phyloP scores from a whole-genome alignment of 2,329 filamentous ascomycete species.

The Epichloe elymi region DNA sequence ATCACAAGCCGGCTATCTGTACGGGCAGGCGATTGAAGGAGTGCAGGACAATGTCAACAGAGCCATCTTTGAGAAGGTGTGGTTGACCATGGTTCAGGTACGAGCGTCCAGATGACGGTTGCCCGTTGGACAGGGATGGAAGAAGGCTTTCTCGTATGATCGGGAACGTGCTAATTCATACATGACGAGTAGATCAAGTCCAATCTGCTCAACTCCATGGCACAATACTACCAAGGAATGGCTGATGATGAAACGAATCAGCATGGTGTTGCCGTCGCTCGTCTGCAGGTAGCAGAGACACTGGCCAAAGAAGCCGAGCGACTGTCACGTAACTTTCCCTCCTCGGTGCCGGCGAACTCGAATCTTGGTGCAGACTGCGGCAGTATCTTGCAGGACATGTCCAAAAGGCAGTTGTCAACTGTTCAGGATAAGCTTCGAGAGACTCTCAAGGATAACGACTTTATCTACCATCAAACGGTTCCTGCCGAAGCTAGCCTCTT shows the following conservation, averaged over 20 bases:
- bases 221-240: slow-evolving; percentile 86
- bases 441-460: slow-evolving; percentile 86
- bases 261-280: slow-evolving; percentile 72
- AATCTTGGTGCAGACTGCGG: slow-evolving; percentile 77
- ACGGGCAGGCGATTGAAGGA: slow-evolving; percentile 76
- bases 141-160: neutral
- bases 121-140: neutral
- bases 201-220: slow-evolving; percentile 68
- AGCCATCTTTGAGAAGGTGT: slow-evolving; percentile 87
- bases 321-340: slow-evolving; percentile 67
- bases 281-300: slow-evolving; percentile 68
- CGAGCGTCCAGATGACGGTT: slow-evolving; percentile 11
- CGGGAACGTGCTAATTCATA: neutral
- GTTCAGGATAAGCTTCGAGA: slow-evolving; percentile 71
- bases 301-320: slow-evolving; percentile 68
- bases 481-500: slow-evolving; percentile 73
- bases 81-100: slow-evolving; percentile 73
- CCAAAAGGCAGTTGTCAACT: slow-evolving; percentile 66
- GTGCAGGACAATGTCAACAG: slow-evolving; percentile 86
- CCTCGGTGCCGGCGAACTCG: slow-evolving; percentile 62
- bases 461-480: slow-evolving; percentile 91
- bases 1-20: slow-evolving; percentile 79
- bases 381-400: slow-evolving; percentile 59
- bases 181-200: slow-evolving; percentile 49
- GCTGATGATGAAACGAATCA: slow-evolving; percentile 82